Conservation (phyloP, 2,329 filamentous ascomycete species). For the Cadophora luteo-olivacea region DNA sequence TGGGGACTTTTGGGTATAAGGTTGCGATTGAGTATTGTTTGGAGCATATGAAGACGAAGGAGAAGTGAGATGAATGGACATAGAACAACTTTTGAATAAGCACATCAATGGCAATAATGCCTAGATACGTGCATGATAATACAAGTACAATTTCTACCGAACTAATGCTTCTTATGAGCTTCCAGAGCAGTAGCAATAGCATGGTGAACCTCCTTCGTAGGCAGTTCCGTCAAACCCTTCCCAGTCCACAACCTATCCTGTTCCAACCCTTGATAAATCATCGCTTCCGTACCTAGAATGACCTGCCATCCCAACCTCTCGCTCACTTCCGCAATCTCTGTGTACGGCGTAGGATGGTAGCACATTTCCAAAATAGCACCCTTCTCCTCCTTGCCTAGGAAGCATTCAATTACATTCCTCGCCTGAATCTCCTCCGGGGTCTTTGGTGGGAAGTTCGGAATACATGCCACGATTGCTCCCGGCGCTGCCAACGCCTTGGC, state of each 20-base stretch:
- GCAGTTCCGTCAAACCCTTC: slow-evolving; percentile 29
- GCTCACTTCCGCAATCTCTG: slow-evolving; percentile 31
- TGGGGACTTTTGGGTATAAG: slow-evolving; percentile 68
- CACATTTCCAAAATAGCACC: slow-evolving; percentile 39
- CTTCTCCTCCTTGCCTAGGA: slow-evolving; percentile 35
- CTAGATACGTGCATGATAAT: not conserved
- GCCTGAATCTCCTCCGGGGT: slow-evolving; percentile 33
- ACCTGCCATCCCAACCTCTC: slow-evolving; percentile 34
- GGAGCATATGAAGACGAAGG: slow-evolving; percentile 54
- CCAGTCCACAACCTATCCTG: slow-evolving; percentile 36
- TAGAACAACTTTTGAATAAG: not conserved
- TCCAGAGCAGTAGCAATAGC: slow-evolving; percentile 33
- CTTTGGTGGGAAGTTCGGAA: slow-evolving; percentile 36
- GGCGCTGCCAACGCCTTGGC: slow-evolving; percentile 25
- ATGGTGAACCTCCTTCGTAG: slow-evolving; percentile 30
- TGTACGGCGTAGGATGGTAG: slow-evolving; percentile 36
- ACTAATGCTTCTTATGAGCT: slow-evolving; percentile 22
- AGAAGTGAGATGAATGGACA: slow-evolving; percentile 27
- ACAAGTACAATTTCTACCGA: not conserved
- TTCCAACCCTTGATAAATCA: slow-evolving; percentile 40
- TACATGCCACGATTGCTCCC: slow-evolving; percentile 32
- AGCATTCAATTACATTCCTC: slow-evolving; percentile 31
- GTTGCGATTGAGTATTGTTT: slow-evolving; percentile 62
- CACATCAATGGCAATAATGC: not conserved
- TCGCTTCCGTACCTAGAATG: slow-evolving; percentile 38